These are phyloP conservation scores for Biscogniauxia sp. DNA, from an alignment of 2,329 filamentous ascomycete genomes.

Conservation along the genomic window DNA sequence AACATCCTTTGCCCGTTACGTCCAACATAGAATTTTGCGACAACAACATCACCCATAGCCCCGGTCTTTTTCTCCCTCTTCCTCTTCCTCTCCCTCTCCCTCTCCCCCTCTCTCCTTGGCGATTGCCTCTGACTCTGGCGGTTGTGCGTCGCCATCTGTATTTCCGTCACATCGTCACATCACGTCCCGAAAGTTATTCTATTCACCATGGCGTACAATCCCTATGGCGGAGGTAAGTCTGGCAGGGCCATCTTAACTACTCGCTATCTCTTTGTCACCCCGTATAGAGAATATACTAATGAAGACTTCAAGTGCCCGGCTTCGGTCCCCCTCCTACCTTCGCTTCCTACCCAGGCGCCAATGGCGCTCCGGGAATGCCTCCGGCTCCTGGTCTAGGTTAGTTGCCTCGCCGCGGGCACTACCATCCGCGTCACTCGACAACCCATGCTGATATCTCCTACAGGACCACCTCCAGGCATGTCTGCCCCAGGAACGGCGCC, in stretches of 20 bases:
- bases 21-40: background rate
- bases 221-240: slow-evolving; percentile 46
- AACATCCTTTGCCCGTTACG: background rate
- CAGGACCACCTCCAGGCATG: slow-evolving; percentile 78
- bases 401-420: slow-evolving; percentile 23
- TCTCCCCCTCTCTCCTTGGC: too few species aligned
- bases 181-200: background rate
- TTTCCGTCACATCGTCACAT: slow-evolving; percentile 3
- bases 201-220: slow-evolving; percentile 55
- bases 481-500: slow-evolving; percentile 77
- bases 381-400: slow-evolving; percentile 81
- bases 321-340: slow-evolving; percentile 77
- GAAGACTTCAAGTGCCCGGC: slow-evolving; percentile 43
- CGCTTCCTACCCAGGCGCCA: slow-evolving; percentile 63
- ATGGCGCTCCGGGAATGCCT: slow-evolving; percentile 64
- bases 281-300: slow-evolving; percentile 17
- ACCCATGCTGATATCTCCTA: slow-evolving; percentile 15
- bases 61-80: background rate
- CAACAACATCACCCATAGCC: background rate
- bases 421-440: slow-evolving; percentile 10
- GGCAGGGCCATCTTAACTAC: background rate
- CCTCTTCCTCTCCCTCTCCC: too few species aligned
- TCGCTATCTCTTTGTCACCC: background rate
- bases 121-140: background rate
- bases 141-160: background rate